These are phyloP conservation scores for Beauveria caledonica DNA, from an alignment of 2,329 filamentous ascomycete genomes.

Conservation along the genomic window DNA sequence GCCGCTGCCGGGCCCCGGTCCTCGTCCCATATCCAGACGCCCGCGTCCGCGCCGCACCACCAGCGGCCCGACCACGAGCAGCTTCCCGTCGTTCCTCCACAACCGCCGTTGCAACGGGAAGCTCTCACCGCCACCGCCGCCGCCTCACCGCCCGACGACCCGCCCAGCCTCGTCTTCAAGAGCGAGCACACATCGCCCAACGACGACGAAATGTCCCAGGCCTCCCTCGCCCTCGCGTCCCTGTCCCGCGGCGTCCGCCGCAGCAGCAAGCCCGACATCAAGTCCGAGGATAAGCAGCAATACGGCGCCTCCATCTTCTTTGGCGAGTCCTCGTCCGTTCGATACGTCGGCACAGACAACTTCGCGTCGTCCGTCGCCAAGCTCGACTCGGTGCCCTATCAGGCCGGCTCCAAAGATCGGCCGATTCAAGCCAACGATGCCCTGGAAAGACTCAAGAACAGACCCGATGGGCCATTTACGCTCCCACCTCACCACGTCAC, in stretches of 20 bases:
- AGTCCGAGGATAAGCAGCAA: neutral
- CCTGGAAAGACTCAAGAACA: conserved; percentile 7
- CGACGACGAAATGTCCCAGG: conserved; percentile 8
- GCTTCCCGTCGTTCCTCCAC: neutral
- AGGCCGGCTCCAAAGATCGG: conserved; percentile 26
- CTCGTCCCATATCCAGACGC: neutral
- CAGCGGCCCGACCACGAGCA: too few species aligned
- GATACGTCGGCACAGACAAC: conserved; percentile 32
- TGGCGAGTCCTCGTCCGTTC: conserved; percentile 37
- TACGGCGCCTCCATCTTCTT: conserved; percentile 27
- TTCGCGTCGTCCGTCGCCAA: conserved; percentile 18
- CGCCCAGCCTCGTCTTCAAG: conserved; percentile 4
- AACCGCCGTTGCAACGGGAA: neutral
- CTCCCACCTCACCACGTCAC: conserved; percentile 31
- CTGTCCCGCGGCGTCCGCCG: neutral
- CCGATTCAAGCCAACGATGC: conserved; percentile 25
- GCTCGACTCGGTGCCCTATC: conserved; percentile 21
- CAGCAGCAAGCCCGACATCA: neutral
- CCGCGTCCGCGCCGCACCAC: neutral
- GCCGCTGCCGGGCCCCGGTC: neutral
- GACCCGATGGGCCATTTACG: conserved; percentile 23
- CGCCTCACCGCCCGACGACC: neutral
- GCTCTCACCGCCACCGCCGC: neutral
- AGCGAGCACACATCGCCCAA: conserved; percentile 4
- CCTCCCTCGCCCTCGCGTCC: conserved; percentile 9